Percentiles rank a stretch among this genome's conserved stretches.
Conservation (phyloP, 441 rosid genomes). For the Flueggea neowawraea region DNA sequence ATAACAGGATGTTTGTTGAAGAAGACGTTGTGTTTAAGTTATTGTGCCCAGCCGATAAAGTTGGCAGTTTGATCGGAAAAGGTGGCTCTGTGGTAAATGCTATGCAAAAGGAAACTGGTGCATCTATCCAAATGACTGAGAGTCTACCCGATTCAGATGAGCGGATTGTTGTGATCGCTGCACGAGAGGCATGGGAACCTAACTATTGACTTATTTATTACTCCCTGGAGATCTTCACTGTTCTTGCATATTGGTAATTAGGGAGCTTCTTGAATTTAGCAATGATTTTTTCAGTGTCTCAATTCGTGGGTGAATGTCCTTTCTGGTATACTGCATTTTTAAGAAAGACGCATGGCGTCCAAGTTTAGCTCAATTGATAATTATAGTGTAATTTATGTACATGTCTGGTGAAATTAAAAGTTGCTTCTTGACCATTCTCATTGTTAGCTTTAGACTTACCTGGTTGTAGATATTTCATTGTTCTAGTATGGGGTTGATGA, state of each 20-base stretch:
- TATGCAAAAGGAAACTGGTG: constrained; percentile 72
- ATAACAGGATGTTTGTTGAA: too few relatives aligned
- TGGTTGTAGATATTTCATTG: too few relatives aligned
- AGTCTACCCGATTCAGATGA: constrained; percentile 55
- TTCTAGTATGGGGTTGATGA: too few relatives aligned
- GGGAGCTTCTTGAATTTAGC: constrained; percentile 8
- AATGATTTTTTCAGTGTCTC: constrained; percentile 1
- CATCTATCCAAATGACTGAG: constrained; percentile 58
- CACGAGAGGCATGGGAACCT: constrained; percentile 55
- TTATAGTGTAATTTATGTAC: too few relatives aligned
- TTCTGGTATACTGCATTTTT: background rate
- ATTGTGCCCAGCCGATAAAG: constrained; percentile 62
- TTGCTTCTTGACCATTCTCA: too few relatives aligned
- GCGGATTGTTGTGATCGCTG: constrained; percentile 60
- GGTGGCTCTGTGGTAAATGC: constrained; percentile 59
- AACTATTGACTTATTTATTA: constrained; percentile 13
- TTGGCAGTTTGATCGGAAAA: constrained; percentile 77
- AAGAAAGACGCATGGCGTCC: background rate
- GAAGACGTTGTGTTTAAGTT: constrained; percentile 63
- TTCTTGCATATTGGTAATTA: constrained; percentile 16
- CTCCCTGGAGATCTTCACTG: constrained; percentile 13
- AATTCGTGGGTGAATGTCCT: constrained; percentile 2
- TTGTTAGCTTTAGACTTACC: too few relatives aligned
- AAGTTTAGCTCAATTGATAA: too few relatives aligned
- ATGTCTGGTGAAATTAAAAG: too few relatives aligned